Base-by-base conservation (phyloP, 306 rosid species). In the Vigna unguiculata region DNA sequence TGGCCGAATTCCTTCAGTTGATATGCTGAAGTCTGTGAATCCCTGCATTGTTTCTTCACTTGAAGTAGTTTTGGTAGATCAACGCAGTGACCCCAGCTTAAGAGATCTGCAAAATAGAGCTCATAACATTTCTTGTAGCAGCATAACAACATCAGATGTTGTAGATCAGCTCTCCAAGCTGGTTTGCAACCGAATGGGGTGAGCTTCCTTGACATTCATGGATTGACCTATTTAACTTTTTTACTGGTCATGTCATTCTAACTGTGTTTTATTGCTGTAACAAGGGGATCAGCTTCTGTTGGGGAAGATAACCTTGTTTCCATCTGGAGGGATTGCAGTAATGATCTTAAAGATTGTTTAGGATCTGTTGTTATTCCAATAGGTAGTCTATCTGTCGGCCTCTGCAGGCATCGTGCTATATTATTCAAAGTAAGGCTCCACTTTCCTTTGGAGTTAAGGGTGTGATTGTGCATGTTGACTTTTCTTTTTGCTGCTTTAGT, bases 301-400 rank as follows among this genome's bases (percentile, higher is more conserved):
- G 98, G 88, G 80, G 99, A 96, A 78, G 90, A 83, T 78, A 87
- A 80, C 51, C 74, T 93, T 65, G 60, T 87, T 71, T 79, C 98
- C 80, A 72, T 78, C 53, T 93, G 98, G 99, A 91, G 82, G 72
- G 96, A 88, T 81, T 85, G 91, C 89, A 92, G 91, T 67, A 84
- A 87, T 82, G 91, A 91, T 74, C 86, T 91, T 66, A 96, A 90
- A 88, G 90, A 89, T 65, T 86, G 94, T 86, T 83, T 92, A 83
- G 93, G 97, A 74, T 93, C 98, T 71, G 93, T 96, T 74, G 99
- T 96, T 74, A 80, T 96, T 90, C 99, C 98, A 34, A 84, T 96
- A 76, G 96, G 99, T 79, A 91, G 96, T 84, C 88, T 96, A 55
- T 89, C 98, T 38, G 79, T 87, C 67, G 99, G 99, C 87, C 93